A percentile compares a stretch with the other conserved stretches of the same genome.
These are phyloP conservation scores for Pyrenophora teres DNA, from an alignment of 2,329 filamentous ascomycete genomes.

Conservation along the genomic window DNA sequence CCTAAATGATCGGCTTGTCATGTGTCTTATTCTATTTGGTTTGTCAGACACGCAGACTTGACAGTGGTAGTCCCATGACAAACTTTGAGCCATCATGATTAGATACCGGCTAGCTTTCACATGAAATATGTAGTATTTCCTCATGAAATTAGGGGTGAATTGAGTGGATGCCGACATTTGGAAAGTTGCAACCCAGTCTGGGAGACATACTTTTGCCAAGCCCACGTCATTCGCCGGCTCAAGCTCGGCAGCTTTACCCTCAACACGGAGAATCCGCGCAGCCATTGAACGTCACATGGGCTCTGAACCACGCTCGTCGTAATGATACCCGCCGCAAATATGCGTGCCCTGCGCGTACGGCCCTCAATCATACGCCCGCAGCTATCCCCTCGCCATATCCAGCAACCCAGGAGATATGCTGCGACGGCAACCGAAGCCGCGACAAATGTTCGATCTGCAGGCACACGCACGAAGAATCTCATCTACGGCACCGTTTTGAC, in stretches of 20 bases:
- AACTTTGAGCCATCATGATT: too few species aligned
- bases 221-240: conserved; percentile 12
- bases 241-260: conserved; percentile 1
- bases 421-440: conserved; percentile 31
- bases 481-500: conserved; percentile 61
- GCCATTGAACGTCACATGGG: conserved; percentile 27
- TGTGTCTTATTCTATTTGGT: too few species aligned
- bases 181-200: neutral
- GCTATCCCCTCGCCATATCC: conserved; percentile 20
- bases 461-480: conserved; percentile 55
- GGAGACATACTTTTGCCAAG: conserved; percentile 4
- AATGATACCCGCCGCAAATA: conserved; percentile 34
- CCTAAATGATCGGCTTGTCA: too few species aligned
- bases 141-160: neutral
- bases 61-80: too few species aligned
- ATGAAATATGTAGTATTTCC: too few species aligned
- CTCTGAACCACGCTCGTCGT: conserved; percentile 22
- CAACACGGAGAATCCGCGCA: conserved; percentile 14
- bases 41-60: too few species aligned
- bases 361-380: conserved; percentile 26
- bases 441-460: conserved; percentile 46
- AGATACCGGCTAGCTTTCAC: too few species aligned
- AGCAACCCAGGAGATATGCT: conserved; percentile 28
- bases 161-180: too few species aligned
- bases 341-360: conserved; percentile 37